These are phyloP conservation scores for Leccinum rimulosum DNA, from an alignment of 768 basidiomycete genomes.

Conservation along the genomic window DNA sequence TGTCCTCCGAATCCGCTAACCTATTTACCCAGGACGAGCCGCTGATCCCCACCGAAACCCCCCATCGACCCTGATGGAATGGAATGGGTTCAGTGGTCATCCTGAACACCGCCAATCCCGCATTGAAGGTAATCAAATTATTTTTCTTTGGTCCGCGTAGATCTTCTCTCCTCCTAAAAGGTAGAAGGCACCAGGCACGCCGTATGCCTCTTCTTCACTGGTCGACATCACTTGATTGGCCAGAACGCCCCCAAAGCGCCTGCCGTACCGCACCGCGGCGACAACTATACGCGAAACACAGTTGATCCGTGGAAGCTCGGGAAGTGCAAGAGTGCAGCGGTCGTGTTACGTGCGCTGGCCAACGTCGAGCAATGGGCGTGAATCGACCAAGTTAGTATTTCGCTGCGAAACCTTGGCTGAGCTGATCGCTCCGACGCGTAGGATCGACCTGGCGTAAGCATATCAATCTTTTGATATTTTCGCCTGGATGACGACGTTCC, in stretches of 20 bases:
- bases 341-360: not conserved
- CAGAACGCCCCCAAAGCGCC: slow-evolving; percentile 58
- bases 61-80: slow-evolving; percentile 69
- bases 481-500: not conserved
- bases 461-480: not conserved
- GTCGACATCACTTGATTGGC: slow-evolving; percentile 66
- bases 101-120: slow-evolving; percentile 54
- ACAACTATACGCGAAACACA: slow-evolving; percentile 44
- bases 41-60: slow-evolving; percentile 11
- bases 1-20: not conserved
- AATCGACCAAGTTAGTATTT: too few relatives aligned
- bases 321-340: slow-evolving; percentile 53
- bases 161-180: slow-evolving; percentile 13
- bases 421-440: not conserved
- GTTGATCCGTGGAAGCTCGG: slow-evolving; percentile 60
- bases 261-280: slow-evolving; percentile 46
- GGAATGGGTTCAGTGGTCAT: slow-evolving; percentile 62
- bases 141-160: not conserved
- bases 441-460: not conserved
- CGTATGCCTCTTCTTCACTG: slow-evolving; percentile 65
- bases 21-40: not conserved
- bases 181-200: slow-evolving; percentile 70
- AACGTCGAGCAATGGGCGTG: not conserved
- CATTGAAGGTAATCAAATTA: not conserved
- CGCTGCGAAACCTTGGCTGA: too few relatives aligned